These are phyloP conservation scores for Erythrobasidium hasegawianum DNA, from an alignment of 1,284 basidiomycete genomes.

Conservation along the genomic window DNA sequence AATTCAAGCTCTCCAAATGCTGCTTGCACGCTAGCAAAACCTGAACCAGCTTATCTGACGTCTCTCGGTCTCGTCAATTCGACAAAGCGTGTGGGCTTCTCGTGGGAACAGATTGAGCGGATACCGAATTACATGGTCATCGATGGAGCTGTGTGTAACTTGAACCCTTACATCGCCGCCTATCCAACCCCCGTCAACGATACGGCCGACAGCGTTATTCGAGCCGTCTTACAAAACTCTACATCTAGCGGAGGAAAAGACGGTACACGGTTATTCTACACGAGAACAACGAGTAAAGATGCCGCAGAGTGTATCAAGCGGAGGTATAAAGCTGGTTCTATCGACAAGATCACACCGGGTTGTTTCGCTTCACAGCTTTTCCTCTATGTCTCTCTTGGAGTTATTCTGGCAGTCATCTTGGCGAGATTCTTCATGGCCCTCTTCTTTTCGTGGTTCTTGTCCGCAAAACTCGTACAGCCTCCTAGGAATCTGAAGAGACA, in stretches of 20 bases:
- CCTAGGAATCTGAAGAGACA: constrained; percentile 68
- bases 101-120: constrained; percentile 74
- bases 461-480: constrained; percentile 67
- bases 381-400: constrained; percentile 83
- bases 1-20: constrained; percentile 48
- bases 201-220: constrained; percentile 75
- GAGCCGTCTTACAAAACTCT: constrained; percentile 58
- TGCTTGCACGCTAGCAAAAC: constrained; percentile 56
- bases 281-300: constrained; percentile 61
- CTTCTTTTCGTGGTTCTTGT: constrained; percentile 94
- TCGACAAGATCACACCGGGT: constrained; percentile 93
- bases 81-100: constrained; percentile 69
- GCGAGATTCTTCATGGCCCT: constrained; percentile 94
- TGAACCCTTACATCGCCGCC: constrained; percentile 75
- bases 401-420: constrained; percentile 85
- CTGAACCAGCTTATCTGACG: constrained; percentile 42
- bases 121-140: constrained; percentile 75
- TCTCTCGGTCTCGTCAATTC: constrained; percentile 64
- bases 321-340: constrained; percentile 86
- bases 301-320: constrained; percentile 74
- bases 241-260: constrained; percentile 68
- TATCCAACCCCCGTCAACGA: constrained; percentile 73
- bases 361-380: constrained; percentile 89
- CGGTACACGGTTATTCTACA: constrained; percentile 79
- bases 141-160: constrained; percentile 90